These are phyloP conservation scores for Colletotrichum sp. DNA, from an alignment of 2,329 filamentous ascomycete species.

Conservation along the genomic window DNA sequence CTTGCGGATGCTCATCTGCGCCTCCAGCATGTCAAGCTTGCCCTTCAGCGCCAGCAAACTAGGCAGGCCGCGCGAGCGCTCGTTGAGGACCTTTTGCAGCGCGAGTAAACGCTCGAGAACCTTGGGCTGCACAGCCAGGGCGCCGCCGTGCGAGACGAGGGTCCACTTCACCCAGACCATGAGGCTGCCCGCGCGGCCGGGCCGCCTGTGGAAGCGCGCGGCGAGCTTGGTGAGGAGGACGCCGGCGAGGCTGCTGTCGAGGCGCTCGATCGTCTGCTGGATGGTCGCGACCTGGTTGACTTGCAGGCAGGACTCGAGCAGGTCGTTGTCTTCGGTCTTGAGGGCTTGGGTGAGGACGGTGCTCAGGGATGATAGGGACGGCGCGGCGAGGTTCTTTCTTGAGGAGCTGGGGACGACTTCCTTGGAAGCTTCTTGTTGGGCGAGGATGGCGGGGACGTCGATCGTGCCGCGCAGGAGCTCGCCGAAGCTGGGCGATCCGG, in stretches of 20 bases:
- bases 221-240: constrained; percentile 83
- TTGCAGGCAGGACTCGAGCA: constrained; percentile 92
- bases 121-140: constrained; percentile 84
- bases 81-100: constrained; percentile 85
- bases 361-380: constrained; percentile 80
- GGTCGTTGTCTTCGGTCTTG: constrained; percentile 85
- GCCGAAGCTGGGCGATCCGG: constrained; percentile 73
- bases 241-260: constrained; percentile 84
- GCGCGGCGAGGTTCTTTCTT: constrained; percentile 59
- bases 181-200: constrained; percentile 86
- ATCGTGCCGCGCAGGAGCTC: constrained; percentile 82
- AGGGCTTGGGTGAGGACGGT: constrained; percentile 95
- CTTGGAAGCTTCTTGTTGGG: constrained; percentile 36
- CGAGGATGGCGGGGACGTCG: constrained; percentile 71
- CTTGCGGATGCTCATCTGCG: constrained; percentile 82
- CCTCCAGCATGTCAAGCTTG: constrained; percentile 91
- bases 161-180: constrained; percentile 98
- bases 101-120: constrained; percentile 78
- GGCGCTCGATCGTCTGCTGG: constrained; percentile 85
- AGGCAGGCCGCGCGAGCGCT: constrained; percentile 81
- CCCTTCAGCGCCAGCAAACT: constrained; percentile 89
- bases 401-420: constrained; percentile 42
- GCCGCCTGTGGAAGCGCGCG: constrained; percentile 83
- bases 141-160: constrained; percentile 88
- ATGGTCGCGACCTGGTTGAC: constrained; percentile 78